These are phyloP conservation scores for Voacanga thouarsii DNA, from an alignment of 257 asterid genomes.

Conservation along the genomic window DNA sequence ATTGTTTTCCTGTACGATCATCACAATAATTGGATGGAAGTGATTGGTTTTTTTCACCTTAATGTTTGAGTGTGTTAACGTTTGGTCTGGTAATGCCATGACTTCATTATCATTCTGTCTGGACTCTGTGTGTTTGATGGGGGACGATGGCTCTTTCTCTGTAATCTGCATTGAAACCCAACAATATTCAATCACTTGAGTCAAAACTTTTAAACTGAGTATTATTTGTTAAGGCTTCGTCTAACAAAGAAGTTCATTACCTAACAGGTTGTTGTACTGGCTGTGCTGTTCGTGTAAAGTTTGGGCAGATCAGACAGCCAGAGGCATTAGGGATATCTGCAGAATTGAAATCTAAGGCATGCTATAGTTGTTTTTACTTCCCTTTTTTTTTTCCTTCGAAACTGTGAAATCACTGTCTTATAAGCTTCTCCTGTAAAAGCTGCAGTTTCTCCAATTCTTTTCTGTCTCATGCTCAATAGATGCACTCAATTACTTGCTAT, in stretches of 20 bases:
- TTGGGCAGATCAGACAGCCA: conserved; percentile 89
- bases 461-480: too few relatives aligned
- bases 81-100: background rate
- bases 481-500: background rate
- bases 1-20: too few relatives aligned
- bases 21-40: too few relatives aligned
- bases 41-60: too few relatives aligned
- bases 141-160: background rate
- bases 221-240: background rate
- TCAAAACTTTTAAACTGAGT: background rate
- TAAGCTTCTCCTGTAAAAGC: too few relatives aligned
- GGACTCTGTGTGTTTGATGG: background rate
- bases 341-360: conserved; percentile 69
- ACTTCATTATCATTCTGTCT: background rate
- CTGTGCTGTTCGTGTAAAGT: conserved; percentile 92
- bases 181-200: background rate
- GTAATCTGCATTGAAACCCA: background rate
- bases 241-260: conserved; percentile 15
- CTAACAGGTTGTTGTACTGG: conserved; percentile 90
- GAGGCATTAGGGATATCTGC: conserved; percentile 95
- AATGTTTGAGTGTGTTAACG: too few relatives aligned
- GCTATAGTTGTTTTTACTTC: too few relatives aligned
- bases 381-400: too few relatives aligned
- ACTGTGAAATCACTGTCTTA: too few relatives aligned
- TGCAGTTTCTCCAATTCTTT: too few relatives aligned